Evolutionary conservation across 1,139 yeast genomes (phyloP).

Genomic region (Magnusiomyces suaveolens): DNA sequence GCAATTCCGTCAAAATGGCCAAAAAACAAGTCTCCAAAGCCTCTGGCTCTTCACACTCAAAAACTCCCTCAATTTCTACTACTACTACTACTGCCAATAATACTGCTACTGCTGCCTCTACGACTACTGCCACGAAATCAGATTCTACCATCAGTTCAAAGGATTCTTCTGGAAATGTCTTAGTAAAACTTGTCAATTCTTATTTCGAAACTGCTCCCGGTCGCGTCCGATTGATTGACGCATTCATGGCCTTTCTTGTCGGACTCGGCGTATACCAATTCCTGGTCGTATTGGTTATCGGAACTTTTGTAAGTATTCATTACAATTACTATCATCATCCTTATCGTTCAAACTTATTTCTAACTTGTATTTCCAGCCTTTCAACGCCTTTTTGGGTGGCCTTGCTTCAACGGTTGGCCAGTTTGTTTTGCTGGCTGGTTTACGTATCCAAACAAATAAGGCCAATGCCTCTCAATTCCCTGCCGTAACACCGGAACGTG

Average conservation of each 20-base stretch:
- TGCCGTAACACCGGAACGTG: constrained; percentile 56
- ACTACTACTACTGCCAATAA: not conserved
- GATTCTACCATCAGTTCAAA: constrained; percentile 15
- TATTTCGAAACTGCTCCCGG: constrained; percentile 21
- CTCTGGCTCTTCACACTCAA: not conserved
- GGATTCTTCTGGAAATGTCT: not conserved
- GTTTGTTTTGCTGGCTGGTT: constrained; percentile 65
- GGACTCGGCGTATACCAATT: constrained; percentile 70
- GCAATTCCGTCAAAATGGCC: too few species aligned
- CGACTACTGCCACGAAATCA: not conserved
- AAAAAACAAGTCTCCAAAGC: constrained; percentile 5
- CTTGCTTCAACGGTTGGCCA: constrained; percentile 90
- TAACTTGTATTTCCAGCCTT: constrained; percentile 42
- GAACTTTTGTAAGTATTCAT: constrained; percentile 47
- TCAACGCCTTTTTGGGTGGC: constrained; percentile 93
- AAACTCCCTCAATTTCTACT: not conserved
- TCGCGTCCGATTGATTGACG: constrained; percentile 53
- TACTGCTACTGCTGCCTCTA: not conserved
- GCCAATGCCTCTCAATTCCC: constrained; percentile 39
- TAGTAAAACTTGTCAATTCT: constrained; percentile 17
- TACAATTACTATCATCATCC: not conserved
- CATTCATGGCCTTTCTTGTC: constrained; percentile 66
- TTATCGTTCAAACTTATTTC: not conserved
- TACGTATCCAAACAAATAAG: constrained; percentile 59
- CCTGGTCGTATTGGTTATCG: constrained; percentile 61